These are phyloP conservation scores for Kurtzmaniella fragi DNA, from an alignment of 805 yeast species.

Conservation along the genomic window DNA sequence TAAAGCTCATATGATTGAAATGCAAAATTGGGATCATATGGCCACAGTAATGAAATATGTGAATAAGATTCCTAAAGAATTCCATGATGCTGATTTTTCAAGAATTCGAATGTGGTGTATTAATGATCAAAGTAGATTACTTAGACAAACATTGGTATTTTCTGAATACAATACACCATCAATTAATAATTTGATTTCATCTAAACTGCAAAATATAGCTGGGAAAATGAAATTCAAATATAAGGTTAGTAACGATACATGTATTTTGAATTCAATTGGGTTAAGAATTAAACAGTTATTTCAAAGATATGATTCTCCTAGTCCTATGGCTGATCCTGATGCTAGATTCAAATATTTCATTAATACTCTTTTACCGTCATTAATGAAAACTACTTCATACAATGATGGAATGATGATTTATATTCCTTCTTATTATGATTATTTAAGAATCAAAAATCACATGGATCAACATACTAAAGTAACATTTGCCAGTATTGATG, in stretches of 20 bases:
- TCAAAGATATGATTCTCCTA: slow-evolving; percentile 54
- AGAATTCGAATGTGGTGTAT: slow-evolving; percentile 90
- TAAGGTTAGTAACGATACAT: slow-evolving; percentile 36
- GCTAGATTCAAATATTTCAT: slow-evolving; percentile 78
- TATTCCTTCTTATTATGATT: slow-evolving; percentile 85
- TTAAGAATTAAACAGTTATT: slow-evolving; percentile 63
- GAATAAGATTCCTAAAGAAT: slow-evolving; percentile 71
- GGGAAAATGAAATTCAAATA: slow-evolving; percentile 60
- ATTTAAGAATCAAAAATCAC: slow-evolving; percentile 69
- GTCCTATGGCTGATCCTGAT: slow-evolving; percentile 68
- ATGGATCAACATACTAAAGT: slow-evolving; percentile 58
- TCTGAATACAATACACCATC: slow-evolving; percentile 78
- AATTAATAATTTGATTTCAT: slow-evolving; percentile 54
- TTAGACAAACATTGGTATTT: slow-evolving; percentile 77
- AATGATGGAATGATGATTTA: slow-evolving; percentile 75
- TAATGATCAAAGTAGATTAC: slow-evolving; percentile 66
- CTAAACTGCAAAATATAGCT: slow-evolving; percentile 47
- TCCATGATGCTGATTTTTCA: slow-evolving; percentile 82
- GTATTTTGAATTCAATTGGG: slow-evolving; percentile 63
- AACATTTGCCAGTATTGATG: slow-evolving; percentile 70
- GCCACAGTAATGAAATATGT: slow-evolving; percentile 57
- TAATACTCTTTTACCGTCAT: slow-evolving; percentile 67
- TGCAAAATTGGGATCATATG: slow-evolving; percentile 92
- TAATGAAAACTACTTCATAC: slow-evolving; percentile 53
- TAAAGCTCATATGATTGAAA: slow-evolving; percentile 77